Evolutionary conservation across 768 basidiomycete species (phyloP), one percentile per base, ranked within the genome.

Genomic region (Mycena crocata): DNA sequence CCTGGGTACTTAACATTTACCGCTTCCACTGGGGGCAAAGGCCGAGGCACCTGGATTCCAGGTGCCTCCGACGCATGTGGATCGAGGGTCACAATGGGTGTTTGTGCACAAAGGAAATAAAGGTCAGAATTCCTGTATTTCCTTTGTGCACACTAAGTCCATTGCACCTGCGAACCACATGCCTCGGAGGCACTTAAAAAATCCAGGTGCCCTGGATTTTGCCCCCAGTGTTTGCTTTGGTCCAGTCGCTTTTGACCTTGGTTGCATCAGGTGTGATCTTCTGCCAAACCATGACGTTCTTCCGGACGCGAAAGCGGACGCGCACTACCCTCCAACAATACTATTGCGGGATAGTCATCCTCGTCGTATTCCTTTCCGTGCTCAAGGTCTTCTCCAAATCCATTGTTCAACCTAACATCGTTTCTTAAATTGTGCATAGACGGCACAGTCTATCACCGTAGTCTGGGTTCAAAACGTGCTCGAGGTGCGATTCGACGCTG

Each of bases 381-480:
- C 52, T 66, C 46, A 57, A 66, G 26, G 65, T 57, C 30, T 32
- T 19, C 26, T 23, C n/a, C 13, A n/a, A 9, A 2, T 34, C 21
- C 19, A 2, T 39, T 37, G 13, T 31, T n/a, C 8, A 8, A 19
- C 17, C 17, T 17, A 40, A 17, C 5, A 4, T 37, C n/a, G 1
- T 8, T 10, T 12, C 15, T 40, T 51, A 5, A 26, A 10, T 48
- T 19, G 12, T 26, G 23, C 6, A 5, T 24, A 68, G 62, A 68
- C 67, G 31, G 52, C 62, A 10, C 68, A 69, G 45, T 28, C 39
- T 23, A 61, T 65, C 2, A 63, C 10, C 1, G 44, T 69, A 3
- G 59, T 69, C 5, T 66, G 63, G 63, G 63, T 56, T 24, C 63
- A 69, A 51, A 69, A 66, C 45, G 64, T 69, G 3, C 44, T 60